Evolutionary conservation across 805 yeast species (phyloP), one percentile per base, ranked within the genome.

Genomic region (Lipomyces sp.): DNA sequence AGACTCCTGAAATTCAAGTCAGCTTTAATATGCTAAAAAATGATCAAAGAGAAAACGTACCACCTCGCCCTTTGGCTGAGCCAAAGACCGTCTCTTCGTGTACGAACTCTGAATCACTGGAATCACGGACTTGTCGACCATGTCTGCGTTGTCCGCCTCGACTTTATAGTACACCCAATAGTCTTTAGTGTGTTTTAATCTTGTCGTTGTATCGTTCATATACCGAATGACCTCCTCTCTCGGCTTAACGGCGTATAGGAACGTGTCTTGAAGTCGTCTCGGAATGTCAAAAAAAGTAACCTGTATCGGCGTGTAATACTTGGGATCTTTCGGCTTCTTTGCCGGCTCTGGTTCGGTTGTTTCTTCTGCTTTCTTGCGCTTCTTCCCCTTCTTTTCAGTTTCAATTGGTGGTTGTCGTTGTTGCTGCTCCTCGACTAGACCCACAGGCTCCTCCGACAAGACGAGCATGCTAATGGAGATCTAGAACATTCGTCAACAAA

Each of bases 121-220:
- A 28, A 45, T 57, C 31, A 47, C 42, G 14, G 65, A 49, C 23
- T 53, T 53, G 38, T 66, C 69, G 3, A 58, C 37, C 16, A 63
- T 48, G 11, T 62, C 64, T 11, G 50, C 55, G 46, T 69, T 71
- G 7, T 55, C 51, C 40, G 59, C 55, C 21, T 67, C 71, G 14
- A 91, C 73, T 60, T 85, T 87, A 62, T 83, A 86, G 96, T 96
- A 89, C 19, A 88, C 70, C 63, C 84, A 78, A 59, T 80, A 79
- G 31, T 78, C 78, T 4, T 83, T 70, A 2, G 81, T 68, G 51
- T 88, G 74, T 1, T 73, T 72, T 1, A 96, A 95, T 18, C 68
- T 70, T 14, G 72, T 70, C 48, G 88, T 65, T 3, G 83, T 76
- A 8, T 74, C 69, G 35, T 74, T 73, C 96, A 91, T 88, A 18